Conservation (phyloP, 805 yeast species). For the Kodamaea nitidulidarum region DNA sequence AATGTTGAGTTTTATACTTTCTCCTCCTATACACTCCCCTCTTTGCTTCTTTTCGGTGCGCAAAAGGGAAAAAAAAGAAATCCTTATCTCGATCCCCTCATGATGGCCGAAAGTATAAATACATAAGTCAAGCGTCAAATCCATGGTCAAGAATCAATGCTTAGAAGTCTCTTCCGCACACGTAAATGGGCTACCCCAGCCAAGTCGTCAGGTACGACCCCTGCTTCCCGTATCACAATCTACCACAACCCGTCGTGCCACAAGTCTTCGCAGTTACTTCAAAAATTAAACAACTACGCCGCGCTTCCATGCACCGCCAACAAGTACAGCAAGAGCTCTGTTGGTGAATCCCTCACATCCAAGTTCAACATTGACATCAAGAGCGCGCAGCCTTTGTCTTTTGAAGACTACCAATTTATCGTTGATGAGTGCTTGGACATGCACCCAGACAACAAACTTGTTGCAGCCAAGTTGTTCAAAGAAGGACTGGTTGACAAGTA, state of each 20-base stretch:
- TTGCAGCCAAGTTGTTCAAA: slow-evolving; percentile 20
- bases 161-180: slow-evolving; percentile 7
- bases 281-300: slow-evolving; percentile 17
- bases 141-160: slow-evolving; percentile 5
- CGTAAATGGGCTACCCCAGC: slow-evolving; percentile 3
- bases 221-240: slow-evolving; percentile 19
- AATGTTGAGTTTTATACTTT: slow-evolving; percentile 4
- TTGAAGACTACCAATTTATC: slow-evolving; percentile 25
- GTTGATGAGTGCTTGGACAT: slow-evolving; percentile 25
- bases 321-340: slow-evolving; percentile 6
- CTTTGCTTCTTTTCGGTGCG: not conserved
- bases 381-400: slow-evolving; percentile 18
- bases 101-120: not conserved
- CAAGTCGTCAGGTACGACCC: slow-evolving; percentile 1
- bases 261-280: slow-evolving; percentile 24
- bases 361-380: slow-evolving; percentile 20
- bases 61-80: not conserved
- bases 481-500: slow-evolving; percentile 17
- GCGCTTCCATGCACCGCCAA: slow-evolving; percentile 17
- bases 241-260: slow-evolving; percentile 29
- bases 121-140: not conserved
- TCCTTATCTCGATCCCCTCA: slow-evolving; percentile 5
- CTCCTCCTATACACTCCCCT: slow-evolving; percentile 6
- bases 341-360: slow-evolving; percentile 7
- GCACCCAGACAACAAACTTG: slow-evolving; percentile 33